Conservation (phyloP, 495 filamentous ascomycete genomes). For the Recurvomyces mirabilis region DNA sequence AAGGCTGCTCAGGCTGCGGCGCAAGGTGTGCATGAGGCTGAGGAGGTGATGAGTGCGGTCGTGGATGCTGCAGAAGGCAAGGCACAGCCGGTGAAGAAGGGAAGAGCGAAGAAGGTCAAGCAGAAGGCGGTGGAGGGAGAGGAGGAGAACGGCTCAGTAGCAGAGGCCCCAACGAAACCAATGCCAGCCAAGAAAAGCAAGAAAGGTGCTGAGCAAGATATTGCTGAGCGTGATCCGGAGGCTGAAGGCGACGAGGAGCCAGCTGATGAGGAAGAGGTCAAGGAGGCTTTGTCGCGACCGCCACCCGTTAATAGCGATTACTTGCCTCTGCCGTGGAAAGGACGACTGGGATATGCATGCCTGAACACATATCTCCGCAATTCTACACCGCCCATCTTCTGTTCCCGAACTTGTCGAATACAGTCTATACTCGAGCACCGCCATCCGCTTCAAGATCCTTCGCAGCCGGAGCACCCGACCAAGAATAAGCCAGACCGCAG, state of each 20-base stretch:
- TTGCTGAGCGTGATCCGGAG: slow-evolving; percentile 26
- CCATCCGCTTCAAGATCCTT: slow-evolving; percentile 63
- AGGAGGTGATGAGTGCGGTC: slow-evolving; percentile 4
- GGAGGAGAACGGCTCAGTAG: slow-evolving; percentile 19
- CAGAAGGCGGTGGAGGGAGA: slow-evolving; percentile 15
- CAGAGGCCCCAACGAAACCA: slow-evolving; percentile 22
- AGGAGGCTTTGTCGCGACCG: slow-evolving; percentile 43
- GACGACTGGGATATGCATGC: slow-evolving; percentile 78
- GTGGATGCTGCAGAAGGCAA: slow-evolving; percentile 5
- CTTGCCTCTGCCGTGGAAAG: slow-evolving; percentile 87
- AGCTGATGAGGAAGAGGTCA: slow-evolving; percentile 30
- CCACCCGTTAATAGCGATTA: slow-evolving; percentile 78
- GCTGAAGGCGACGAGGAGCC: slow-evolving; percentile 32
- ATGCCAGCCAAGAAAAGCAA: slow-evolving; percentile 24
- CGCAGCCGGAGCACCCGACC: slow-evolving; percentile 62
- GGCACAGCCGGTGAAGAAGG: slow-evolving; percentile 1
- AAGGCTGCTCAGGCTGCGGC: not conserved
- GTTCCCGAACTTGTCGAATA: slow-evolving; percentile 84
- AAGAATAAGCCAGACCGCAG: slow-evolving; percentile 73
- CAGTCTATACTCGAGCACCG: slow-evolving; percentile 82
- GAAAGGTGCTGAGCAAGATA: slow-evolving; percentile 18
- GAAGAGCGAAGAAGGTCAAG: slow-evolving; percentile 15
- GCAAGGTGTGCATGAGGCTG: not conserved
- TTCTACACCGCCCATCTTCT: slow-evolving; percentile 78
- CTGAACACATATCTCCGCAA: slow-evolving; percentile 86